These are phyloP conservation scores for Domatiomyces globalis DNA, from an alignment of 2,329 filamentous ascomycete genomes.

Conservation along the genomic window DNA sequence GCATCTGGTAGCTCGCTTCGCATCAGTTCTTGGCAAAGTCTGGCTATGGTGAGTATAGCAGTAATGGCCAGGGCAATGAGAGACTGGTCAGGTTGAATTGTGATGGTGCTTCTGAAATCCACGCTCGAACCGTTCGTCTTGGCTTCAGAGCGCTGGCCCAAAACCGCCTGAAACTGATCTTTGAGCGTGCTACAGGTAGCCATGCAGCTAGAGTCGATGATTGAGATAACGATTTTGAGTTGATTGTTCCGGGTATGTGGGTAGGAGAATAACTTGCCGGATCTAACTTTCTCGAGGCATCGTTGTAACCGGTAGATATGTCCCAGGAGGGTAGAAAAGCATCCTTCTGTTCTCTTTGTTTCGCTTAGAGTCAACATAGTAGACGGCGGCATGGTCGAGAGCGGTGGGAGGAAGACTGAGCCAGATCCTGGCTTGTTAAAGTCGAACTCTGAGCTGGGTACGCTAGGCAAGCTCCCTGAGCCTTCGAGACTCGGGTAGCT, in stretches of 20 bases:
- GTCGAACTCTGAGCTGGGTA: neutral
- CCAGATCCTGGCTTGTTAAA: neutral
- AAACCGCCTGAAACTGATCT: neutral
- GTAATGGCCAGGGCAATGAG: neutral
- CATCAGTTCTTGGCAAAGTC: neutral
- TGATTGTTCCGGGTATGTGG: neutral
- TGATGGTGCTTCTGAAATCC: neutral
- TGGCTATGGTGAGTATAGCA: neutral
- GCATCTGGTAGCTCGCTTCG: neutral
- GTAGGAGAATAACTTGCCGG: neutral
- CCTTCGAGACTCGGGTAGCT: neutral
- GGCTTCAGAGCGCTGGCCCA: neutral
- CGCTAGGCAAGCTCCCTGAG: neutral
- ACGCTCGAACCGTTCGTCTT: neutral
- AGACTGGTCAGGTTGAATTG: neutral
- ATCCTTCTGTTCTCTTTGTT: neutral
- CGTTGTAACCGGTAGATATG: neutral
- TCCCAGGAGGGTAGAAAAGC: neutral
- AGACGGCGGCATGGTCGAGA: neutral
- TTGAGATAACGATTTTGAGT: neutral
- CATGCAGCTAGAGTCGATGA: neutral
- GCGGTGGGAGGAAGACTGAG: neutral
- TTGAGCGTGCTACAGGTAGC: neutral
- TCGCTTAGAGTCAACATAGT: neutral
- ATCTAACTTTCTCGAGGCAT: neutral